Percentiles rank a stretch among this genome's conserved stretches.
Evolutionary conservation across 192 early-diverging fungal genomes (phyloP).

Genomic region (Gamsiella multidivaricata): DNA sequence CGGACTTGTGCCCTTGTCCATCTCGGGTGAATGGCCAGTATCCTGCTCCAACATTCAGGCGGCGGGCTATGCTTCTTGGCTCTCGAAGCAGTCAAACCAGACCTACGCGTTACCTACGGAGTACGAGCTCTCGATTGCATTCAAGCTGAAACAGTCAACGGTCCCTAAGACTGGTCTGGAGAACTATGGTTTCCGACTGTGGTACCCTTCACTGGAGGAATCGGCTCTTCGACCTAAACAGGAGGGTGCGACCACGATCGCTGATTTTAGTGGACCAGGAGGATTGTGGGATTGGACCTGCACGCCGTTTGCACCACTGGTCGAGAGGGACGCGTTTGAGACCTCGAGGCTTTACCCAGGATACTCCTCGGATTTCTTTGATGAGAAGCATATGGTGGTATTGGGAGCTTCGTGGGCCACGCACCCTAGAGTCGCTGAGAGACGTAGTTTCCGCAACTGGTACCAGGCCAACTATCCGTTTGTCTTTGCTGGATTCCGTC

Average conservation of each 20-base stretch:
- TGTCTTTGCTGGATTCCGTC: constrained; percentile 83
- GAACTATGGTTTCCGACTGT: constrained; percentile 77
- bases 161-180: constrained; percentile 46
- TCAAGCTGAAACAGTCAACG: constrained; percentile 41
- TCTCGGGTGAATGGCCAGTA: constrained; percentile 77
- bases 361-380: constrained; percentile 93
- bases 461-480: constrained; percentile 89
- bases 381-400: constrained; percentile 85
- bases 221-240: constrained; percentile 12
- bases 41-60: constrained; percentile 77
- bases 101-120: constrained; percentile 76
- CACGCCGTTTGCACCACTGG: constrained; percentile 65
- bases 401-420: constrained; percentile 92
- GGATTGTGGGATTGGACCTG: constrained; percentile 88
- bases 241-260: not conserved
- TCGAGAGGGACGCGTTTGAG: constrained; percentile 67
- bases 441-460: constrained; percentile 89
- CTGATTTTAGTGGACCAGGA: constrained; percentile 56
- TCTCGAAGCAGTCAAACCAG: constrained; percentile 54
- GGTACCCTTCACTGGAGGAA: constrained; percentile 68
- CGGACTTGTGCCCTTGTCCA: constrained; percentile 67
- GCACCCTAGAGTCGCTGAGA: constrained; percentile 74
- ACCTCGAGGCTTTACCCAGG: constrained; percentile 82
- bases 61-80: constrained; percentile 68
- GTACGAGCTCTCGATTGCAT: constrained; percentile 67